phyloP scores from a whole-genome alignment of 73 alveolate species.

The Breviolum minutum region DNA sequence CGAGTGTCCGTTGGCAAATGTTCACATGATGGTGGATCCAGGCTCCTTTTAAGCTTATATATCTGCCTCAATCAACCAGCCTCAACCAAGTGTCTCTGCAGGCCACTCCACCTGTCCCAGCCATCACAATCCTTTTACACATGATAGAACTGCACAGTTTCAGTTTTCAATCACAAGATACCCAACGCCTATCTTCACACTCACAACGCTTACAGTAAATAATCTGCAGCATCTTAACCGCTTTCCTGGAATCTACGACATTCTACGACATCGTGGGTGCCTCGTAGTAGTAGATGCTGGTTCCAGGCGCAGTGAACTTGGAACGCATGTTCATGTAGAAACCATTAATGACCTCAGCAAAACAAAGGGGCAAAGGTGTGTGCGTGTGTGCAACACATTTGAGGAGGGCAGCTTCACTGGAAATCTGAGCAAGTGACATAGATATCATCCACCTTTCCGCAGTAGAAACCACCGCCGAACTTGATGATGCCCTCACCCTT shows the following conservation, averaged over 20 bases:
- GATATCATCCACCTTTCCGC: conserved; percentile 77
- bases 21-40: too few species aligned
- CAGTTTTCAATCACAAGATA: too few species aligned
- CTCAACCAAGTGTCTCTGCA: conserved; percentile 3
- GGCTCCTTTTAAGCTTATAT: too few species aligned
- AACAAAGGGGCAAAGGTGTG: not conserved
- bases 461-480: conserved; percentile 95
- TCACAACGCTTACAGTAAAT: too few species aligned
- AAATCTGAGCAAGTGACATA: not conserved
- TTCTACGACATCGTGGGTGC: not conserved
- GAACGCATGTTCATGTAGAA: conserved; percentile 94
- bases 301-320: conserved; percentile 79
- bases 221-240: too few species aligned
- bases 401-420: not conserved
- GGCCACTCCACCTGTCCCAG: conserved; percentile 67
- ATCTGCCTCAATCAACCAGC: too few species aligned
- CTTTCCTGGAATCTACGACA: not conserved
- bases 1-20: too few species aligned
- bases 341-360: conserved; percentile 47
- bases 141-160: too few species aligned
- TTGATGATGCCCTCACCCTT: conserved; percentile 49
- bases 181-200: too few species aligned
- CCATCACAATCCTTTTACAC: too few species aligned
- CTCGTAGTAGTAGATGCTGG: conserved; percentile 83
- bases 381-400: not conserved